A percentile compares a stretch with the other conserved stretches of the same genome.
Conservation (phyloP, 1,139 yeast species). For the Lodderomyces elongisporus region DNA sequence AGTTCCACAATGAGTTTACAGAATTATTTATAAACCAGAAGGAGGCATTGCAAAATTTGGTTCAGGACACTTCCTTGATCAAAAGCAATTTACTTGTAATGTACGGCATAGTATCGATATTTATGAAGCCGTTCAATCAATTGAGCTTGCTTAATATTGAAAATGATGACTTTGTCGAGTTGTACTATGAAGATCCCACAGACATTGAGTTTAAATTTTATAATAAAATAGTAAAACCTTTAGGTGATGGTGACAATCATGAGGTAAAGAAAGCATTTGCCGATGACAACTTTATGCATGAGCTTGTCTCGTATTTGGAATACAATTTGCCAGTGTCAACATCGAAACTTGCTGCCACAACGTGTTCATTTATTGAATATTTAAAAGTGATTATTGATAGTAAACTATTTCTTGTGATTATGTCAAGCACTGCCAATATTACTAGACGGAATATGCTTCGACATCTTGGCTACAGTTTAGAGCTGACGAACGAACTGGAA, state of each 20-base stretch:
- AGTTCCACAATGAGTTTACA: constrained; percentile 21
- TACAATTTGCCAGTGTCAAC: constrained; percentile 21
- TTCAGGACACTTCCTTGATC: constrained; percentile 11
- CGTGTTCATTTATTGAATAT: constrained; percentile 18
- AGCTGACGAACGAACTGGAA: constrained; percentile 2
- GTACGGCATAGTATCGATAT: constrained; percentile 23
- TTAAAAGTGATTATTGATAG: constrained; percentile 23
- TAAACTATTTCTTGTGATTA: constrained; percentile 25
- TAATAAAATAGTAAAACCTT: constrained; percentile 15
- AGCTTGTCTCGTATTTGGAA: constrained; percentile 16
- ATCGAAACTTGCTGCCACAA: constrained; percentile 4
- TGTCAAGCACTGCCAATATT: constrained; percentile 22
- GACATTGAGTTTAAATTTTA: constrained; percentile 17
- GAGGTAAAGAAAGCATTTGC: constrained; percentile 13
- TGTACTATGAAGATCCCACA: constrained; percentile 15
- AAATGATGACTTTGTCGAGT: constrained; percentile 18
- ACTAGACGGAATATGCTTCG: constrained; percentile 19
- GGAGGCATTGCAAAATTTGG: constrained; percentile 6
- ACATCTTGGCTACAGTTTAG: constrained; percentile 23
- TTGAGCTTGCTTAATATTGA: constrained; percentile 19
- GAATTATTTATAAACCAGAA: constrained; percentile 12
- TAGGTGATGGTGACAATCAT: constrained; percentile 16
- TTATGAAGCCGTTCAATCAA: constrained; percentile 27
- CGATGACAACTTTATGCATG: constrained; percentile 9
- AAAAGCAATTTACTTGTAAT: constrained; percentile 20